Evolutionary conservation across 805 yeast species (phyloP), one percentile per base, ranked within the genome.

Genomic region (Lipomyces japonicus): DNA sequence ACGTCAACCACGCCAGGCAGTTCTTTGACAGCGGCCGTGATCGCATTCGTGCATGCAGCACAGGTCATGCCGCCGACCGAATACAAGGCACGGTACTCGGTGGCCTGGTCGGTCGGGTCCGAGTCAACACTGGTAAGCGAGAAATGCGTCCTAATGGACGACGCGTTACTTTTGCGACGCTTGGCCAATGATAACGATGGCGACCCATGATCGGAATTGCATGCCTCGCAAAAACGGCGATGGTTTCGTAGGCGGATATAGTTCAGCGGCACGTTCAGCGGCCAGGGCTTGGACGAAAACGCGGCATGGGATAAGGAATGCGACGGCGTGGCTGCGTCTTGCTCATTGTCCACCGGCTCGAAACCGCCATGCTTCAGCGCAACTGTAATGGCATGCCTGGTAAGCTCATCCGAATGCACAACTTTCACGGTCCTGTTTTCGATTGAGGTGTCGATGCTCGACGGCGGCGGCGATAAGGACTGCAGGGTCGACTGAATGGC

Each of bases 11-110:
- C 63, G 6, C 65, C 65, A 64, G 57, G 68, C n/a, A 64, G 46
- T 10, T 58, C 61, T 37, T 61, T 61, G 25, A 71, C 65, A 0
- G 78, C 75, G 16, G 66, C 66, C 0, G 76, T 71, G 24, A 84
- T 74, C 1, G 78, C 64, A 1, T 75, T 68, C 5, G 78, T 65
- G 61, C 88, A 82, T 3, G 82, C 68, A 3, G 84, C 79, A 61
- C 88, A 81, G 1, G 86, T 77, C 88, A 84, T 82, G 2, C 86
- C 88, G 9, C 75, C 74, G 44, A 84, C 70, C 5, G 81, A 68
- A 47, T 78, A 75, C 1, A 77, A 74, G 0, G 84, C 86, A 42
- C 78, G 63, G 52, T 66, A 75, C 39, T 68, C 64, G 23, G 64
- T 56, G 21, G 48, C 41, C 14, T 51, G 54, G 16, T 46, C 67